A percentile compares a stretch with the other conserved stretches of the same genome.
phyloP scores from a whole-genome alignment of 2,329 filamentous ascomycete species.

The Paecilomyces niveus region DNA sequence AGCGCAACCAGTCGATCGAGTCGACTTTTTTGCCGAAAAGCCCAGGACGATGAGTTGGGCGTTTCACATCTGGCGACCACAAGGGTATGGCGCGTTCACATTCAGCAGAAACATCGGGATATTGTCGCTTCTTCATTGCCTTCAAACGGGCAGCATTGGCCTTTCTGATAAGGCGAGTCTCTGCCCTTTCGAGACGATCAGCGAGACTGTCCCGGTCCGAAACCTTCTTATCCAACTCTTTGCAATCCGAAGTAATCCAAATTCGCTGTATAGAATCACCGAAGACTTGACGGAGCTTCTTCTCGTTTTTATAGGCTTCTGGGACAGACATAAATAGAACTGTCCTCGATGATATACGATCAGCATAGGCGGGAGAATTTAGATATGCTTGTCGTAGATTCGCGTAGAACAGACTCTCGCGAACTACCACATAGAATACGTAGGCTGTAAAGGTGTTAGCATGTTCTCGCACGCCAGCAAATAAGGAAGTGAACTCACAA shows the following conservation, averaged over 20 bases:
- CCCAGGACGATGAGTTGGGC: conserved; percentile 65
- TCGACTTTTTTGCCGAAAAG: conserved; percentile 79
- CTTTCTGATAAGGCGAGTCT: conserved; percentile 73
- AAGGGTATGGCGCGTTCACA: conserved; percentile 21
- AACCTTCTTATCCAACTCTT: conserved; percentile 70
- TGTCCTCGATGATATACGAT: conserved; percentile 79
- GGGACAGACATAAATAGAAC: conserved; percentile 85
- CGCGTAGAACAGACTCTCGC: conserved; percentile 85
- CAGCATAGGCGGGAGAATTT: conserved; percentile 73
- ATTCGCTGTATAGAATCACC: conserved; percentile 71
- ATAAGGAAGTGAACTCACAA: conserved; percentile 33
- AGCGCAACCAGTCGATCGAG: conserved; percentile 78
- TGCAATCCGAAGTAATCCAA: conserved; percentile 74
- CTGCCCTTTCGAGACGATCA: conserved; percentile 74
- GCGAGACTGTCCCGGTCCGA: conserved; percentile 71
- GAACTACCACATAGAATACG: conserved; percentile 75
- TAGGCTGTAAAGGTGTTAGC: conserved; percentile 45
- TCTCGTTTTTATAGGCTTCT: conserved; percentile 65
- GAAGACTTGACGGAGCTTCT: conserved; percentile 68
- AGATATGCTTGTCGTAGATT: conserved; percentile 88
- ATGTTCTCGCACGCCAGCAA: neutral
- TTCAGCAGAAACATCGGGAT: conserved; percentile 17
- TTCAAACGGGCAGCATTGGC: conserved; percentile 66
- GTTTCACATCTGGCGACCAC: conserved; percentile 39
- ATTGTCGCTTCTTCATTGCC: conserved; percentile 34